Conservation (phyloP, 768 basidiomycete species). For the Tremella fuciformis region DNA sequence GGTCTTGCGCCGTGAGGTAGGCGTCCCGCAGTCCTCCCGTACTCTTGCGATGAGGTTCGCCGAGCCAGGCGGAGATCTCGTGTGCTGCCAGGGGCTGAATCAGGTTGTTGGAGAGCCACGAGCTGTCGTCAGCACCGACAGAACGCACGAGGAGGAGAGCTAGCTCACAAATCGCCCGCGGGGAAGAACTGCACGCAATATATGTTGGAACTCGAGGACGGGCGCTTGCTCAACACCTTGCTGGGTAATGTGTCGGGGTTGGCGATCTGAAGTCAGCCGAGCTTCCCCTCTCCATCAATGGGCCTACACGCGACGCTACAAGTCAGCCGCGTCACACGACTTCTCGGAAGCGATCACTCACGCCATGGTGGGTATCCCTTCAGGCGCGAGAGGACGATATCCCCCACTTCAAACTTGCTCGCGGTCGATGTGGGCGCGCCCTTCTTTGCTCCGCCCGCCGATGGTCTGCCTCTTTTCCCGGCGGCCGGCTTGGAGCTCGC, state of each 20-base stretch:
- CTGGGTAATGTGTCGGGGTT: conserved; percentile 67
- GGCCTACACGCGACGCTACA: too few species aligned
- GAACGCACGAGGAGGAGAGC: background rate
- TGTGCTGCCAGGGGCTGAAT: conserved; percentile 71
- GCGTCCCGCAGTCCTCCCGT: conserved; percentile 71
- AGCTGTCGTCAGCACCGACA: conserved; percentile 60
- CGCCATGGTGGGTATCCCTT: conserved; percentile 96
- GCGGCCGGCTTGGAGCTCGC: too few species aligned
- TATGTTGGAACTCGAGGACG: conserved; percentile 67
- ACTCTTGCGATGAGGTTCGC: conserved; percentile 63
- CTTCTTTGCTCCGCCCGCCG: conserved; percentile 25
- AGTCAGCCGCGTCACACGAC: background rate
- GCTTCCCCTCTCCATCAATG: too few species aligned
- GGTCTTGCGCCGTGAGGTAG: conserved; percentile 71
- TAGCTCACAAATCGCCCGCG: conserved; percentile 81
- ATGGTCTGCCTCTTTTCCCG: conserved; percentile 11
- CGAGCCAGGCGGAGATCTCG: conserved; percentile 81
- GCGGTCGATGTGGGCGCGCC: conserved; percentile 14
- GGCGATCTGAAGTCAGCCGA: conserved; percentile 61
- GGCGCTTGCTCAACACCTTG: conserved; percentile 67
- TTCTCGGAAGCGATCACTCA: conserved; percentile 56
- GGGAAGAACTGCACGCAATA: conserved; percentile 88
- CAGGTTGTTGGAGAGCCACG: conserved; percentile 80
- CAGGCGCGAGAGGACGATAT: conserved; percentile 86
- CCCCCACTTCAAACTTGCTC: conserved; percentile 63